Conservation (phyloP, 352 stramenopile genomes). For the Hyaloperonospora brassicae region DNA sequence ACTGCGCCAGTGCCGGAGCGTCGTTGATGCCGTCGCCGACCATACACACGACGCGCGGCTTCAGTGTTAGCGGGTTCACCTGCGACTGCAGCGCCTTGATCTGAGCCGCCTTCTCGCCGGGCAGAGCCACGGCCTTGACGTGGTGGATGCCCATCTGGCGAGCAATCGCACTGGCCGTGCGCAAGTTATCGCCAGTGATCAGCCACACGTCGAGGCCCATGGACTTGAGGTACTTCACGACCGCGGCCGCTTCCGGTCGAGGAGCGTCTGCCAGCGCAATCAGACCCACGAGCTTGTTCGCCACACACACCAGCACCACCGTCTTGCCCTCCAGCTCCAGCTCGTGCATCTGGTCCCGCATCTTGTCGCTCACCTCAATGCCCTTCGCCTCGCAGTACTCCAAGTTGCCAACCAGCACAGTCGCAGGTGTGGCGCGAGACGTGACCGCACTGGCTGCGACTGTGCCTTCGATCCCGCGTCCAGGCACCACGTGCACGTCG, state of each 20-base stretch:
- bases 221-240: constrained; percentile 67
- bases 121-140: constrained; percentile 84
- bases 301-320: constrained; percentile 68
- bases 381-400: constrained; percentile 77
- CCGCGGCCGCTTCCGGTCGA: constrained; percentile 58
- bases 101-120: constrained; percentile 91
- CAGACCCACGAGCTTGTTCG: constrained; percentile 59
- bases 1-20: constrained; percentile 86
- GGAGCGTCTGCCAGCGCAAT: constrained; percentile 73
- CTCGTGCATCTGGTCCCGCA: constrained; percentile 70
- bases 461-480: constrained; percentile 67
- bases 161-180: constrained; percentile 85
- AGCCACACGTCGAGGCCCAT: constrained; percentile 84
- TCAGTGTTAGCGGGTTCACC: constrained; percentile 60
- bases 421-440: constrained; percentile 15
- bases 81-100: constrained; percentile 80
- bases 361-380: constrained; percentile 51
- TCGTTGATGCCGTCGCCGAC: constrained; percentile 95
- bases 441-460: constrained; percentile 28
- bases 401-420: constrained; percentile 68
- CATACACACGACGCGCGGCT: constrained; percentile 85
- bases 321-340: constrained; percentile 83
- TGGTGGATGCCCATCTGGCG: constrained; percentile 85
- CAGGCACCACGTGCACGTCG: constrained; percentile 66
- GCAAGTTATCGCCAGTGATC: constrained; percentile 89